phyloP scores from a whole-genome alignment of 768 basidiomycete species.

The Lactarius sp. region DNA sequence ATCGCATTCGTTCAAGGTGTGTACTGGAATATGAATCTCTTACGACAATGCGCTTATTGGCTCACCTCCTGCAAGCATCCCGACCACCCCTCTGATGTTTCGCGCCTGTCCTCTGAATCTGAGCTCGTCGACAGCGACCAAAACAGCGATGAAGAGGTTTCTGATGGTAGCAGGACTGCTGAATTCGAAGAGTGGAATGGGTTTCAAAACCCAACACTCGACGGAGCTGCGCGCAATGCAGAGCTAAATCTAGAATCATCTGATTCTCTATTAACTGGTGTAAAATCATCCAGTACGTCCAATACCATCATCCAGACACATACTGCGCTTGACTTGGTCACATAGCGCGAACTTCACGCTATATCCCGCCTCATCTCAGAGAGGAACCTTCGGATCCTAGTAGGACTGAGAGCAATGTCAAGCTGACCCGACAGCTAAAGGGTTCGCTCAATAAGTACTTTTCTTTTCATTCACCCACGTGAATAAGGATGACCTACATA shows the following conservation, averaged over 20 bases:
- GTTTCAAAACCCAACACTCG: slow-evolving; percentile 30
- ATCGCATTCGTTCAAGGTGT: not conserved
- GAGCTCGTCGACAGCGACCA: slow-evolving; percentile 30
- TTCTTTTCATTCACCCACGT: slow-evolving; percentile 14
- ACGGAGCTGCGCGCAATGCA: slow-evolving; percentile 28
- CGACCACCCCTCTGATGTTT: slow-evolving; percentile 6
- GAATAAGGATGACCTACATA: not conserved
- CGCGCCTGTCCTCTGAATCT: slow-evolving; percentile 22
- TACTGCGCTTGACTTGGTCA: not conserved
- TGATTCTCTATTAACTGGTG: slow-evolving; percentile 5
- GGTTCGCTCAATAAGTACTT: slow-evolving; percentile 79
- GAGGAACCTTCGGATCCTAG: slow-evolving; percentile 39
- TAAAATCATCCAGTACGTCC: not conserved
- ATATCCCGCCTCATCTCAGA: slow-evolving; percentile 81
- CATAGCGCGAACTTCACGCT: slow-evolving; percentile 40
- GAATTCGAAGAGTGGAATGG: slow-evolving; percentile 40
- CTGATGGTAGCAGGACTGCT: slow-evolving; percentile 22
- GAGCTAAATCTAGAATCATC: slow-evolving; percentile 6
- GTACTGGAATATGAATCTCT: not conserved
- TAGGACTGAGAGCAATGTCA: slow-evolving; percentile 40
- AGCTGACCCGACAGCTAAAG: slow-evolving; percentile 73
- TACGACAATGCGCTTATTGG: not conserved
- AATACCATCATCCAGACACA: not conserved
- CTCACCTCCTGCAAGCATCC: not conserved
- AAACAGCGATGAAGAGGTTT: slow-evolving; percentile 27